Percentiles rank a stretch among this genome's conserved stretches.
These are phyloP conservation scores for Saturnispora diversa DNA, from an alignment of 805 yeast genomes.

Conservation along the genomic window DNA sequence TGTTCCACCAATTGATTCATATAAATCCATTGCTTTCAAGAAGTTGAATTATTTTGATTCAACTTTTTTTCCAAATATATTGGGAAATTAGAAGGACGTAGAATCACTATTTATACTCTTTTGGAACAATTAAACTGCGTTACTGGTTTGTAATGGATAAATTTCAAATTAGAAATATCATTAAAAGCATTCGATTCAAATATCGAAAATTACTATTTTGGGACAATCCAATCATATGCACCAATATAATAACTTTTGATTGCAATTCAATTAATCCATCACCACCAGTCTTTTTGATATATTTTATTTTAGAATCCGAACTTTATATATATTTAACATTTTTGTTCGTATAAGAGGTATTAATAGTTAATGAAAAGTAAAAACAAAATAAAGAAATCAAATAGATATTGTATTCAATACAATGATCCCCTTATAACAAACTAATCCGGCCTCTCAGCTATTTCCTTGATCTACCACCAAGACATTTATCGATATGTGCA, in stretches of 20 bases:
- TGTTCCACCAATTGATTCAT: constrained; percentile 7
- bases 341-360: no score
- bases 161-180: no score
- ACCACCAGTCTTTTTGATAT: not conserved
- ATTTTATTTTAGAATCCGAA: no score
- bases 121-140: no score
- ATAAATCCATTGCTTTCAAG: not conserved
- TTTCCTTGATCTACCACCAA: constrained; percentile 59
- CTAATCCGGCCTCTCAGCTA: constrained; percentile 12
- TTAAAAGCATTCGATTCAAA: no score
- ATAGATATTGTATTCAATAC: not conserved
- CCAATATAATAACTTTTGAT: not conserved
- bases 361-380: no score
- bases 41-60: no score
- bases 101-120: no score
- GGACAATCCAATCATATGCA: constrained; percentile 4
- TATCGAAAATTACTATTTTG: constrained; percentile 6
- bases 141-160: not conserved
- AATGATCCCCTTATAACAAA: not conserved
- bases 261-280: not conserved
- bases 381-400: not conserved
- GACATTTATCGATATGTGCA: constrained; percentile 83
- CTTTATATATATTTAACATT: no score
- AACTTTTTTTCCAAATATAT: no score
- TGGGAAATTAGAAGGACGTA: no score